Conservation (phyloP, 345 rosid species). For the Salix dunnii region DNA sequence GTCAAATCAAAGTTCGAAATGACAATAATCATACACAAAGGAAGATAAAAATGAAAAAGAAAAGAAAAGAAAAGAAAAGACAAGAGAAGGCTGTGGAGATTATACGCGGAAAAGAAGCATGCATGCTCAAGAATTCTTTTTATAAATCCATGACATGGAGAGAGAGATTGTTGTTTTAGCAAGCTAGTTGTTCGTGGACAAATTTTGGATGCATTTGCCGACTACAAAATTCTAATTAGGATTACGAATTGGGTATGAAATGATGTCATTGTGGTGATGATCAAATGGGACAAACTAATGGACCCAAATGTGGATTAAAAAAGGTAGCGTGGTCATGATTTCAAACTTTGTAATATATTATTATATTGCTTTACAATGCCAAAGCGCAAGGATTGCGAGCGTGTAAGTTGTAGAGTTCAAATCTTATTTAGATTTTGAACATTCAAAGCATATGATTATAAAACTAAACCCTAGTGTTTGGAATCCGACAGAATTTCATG, state of each 20-base stretch:
- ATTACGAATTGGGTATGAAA: neutral
- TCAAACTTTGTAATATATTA: neutral
- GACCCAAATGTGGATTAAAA: neutral
- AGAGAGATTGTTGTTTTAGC: neutral
- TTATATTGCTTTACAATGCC: neutral
- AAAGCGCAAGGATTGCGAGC: neutral
- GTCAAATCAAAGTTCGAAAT: neutral
- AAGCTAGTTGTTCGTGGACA: too few species aligned
- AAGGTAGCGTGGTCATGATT: neutral
- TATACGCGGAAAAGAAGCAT: neutral
- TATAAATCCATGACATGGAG: neutral
- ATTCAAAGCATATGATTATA: neutral
- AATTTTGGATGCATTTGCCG: neutral
- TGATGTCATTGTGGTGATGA: conserved; percentile 16
- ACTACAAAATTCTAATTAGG: neutral
- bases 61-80: neutral
- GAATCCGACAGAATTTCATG: neutral
- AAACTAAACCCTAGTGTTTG: neutral
- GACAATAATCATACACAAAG: neutral
- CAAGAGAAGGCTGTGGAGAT: neutral
- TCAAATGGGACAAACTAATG: neutral
- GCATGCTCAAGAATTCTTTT: neutral
- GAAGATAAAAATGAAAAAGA: neutral
- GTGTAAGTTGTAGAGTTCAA: neutral
- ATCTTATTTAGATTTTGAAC: neutral